A percentile compares a stretch with the other conserved stretches of the same genome.
These are phyloP conservation scores for Apocynum venetum DNA, from an alignment of 257 asterid species.

Conservation along the genomic window DNA sequence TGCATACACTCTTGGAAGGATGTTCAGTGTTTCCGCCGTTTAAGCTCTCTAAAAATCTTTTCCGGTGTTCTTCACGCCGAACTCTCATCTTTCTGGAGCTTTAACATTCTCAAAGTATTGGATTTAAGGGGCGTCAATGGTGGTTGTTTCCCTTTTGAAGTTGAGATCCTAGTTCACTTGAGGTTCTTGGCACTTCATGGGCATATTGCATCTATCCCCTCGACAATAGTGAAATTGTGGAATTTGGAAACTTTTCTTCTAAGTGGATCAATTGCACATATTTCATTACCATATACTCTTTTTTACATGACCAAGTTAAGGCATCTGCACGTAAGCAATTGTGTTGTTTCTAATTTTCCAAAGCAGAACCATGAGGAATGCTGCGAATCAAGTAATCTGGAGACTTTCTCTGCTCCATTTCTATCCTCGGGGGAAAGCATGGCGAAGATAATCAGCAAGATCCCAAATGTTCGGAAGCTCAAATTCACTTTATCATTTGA, in stretches of 20 bases:
- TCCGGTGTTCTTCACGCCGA: background rate
- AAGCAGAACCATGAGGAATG: background rate
- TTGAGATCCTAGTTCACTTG: conserved; percentile 7
- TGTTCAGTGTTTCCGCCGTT: background rate
- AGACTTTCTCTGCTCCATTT: too few species aligned
- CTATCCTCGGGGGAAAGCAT: background rate
- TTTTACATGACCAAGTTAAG: background rate
- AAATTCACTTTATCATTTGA: background rate
- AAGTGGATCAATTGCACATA: background rate
- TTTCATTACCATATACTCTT: conserved; percentile 3
- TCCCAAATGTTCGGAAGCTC: background rate
- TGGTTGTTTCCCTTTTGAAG: background rate
- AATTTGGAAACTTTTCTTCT: too few species aligned
- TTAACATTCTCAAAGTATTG: conserved; percentile 17
- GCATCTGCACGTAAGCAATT: background rate
- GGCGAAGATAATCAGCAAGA: background rate
- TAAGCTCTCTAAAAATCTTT: background rate
- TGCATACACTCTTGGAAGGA: background rate
- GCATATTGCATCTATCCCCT: background rate
- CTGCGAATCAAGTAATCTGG: background rate
- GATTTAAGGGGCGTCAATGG: background rate
- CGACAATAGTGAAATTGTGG: background rate
- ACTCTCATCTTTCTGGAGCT: background rate
- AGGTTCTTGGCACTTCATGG: conserved; percentile 10
- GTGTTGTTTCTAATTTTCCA: background rate